Evolutionary conservation across 2,329 filamentous ascomycete genomes (phyloP).

Genomic region (Ascochyta viciae-villosae): DNA sequence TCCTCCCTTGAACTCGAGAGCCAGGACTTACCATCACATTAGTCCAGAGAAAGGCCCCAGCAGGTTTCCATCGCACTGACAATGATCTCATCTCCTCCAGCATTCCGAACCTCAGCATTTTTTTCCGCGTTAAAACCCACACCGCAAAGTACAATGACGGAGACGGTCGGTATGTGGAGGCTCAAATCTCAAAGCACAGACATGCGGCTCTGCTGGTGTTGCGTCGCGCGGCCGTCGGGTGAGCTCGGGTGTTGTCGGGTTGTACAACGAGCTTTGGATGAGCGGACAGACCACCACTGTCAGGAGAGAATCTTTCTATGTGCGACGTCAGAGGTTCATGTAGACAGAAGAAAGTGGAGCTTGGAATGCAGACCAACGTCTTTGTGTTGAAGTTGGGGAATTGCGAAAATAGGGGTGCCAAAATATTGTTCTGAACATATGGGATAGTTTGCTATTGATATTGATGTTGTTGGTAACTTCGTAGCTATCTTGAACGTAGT

Average conservation of each 20-base stretch:
- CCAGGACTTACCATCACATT: background rate
- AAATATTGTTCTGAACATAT: conserved; percentile 3
- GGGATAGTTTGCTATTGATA: conserved; percentile 1
- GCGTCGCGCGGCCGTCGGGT: conserved; percentile 17
- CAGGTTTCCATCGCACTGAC: background rate
- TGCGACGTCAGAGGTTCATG: background rate
- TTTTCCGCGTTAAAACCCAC: conserved; percentile 3
- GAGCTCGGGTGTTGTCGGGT: conserved; percentile 16
- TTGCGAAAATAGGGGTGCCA: background rate
- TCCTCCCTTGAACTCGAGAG: too few relatives aligned
- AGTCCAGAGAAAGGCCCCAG: too few relatives aligned
- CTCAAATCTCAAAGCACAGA: conserved; percentile 10
- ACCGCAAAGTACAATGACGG: background rate
- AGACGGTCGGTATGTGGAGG: conserved; percentile 12
- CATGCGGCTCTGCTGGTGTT: conserved; percentile 16
- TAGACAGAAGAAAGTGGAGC: background rate
- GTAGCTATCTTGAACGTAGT: conserved; percentile 13
- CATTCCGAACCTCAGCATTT: background rate
- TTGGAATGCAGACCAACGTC: background rate
- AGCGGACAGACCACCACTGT: conserved; percentile 9
- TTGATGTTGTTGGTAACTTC: conserved; percentile 5
- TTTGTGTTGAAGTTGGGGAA: background rate
- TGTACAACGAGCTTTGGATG: background rate
- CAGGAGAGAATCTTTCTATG: conserved; percentile 4
- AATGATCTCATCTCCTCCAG: background rate